These are phyloP conservation scores for Trichosporon ovoides DNA, from an alignment of 1,284 basidiomycete genomes.

Conservation along the genomic window DNA sequence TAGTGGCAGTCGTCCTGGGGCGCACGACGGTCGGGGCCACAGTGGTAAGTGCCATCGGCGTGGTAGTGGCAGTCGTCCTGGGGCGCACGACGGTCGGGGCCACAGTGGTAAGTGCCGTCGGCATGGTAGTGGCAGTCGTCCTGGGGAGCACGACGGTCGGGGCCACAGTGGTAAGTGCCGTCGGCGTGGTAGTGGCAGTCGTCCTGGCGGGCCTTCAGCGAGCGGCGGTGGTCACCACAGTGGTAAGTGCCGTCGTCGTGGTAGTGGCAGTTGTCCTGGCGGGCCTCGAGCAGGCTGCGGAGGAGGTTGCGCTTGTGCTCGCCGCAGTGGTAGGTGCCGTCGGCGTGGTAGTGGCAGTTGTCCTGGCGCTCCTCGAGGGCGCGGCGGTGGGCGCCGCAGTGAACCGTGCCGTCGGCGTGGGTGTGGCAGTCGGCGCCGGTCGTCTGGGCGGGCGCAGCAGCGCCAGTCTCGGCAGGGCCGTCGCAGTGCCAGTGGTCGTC, in stretches of 20 bases:
- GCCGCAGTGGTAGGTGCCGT: constrained; percentile 25
- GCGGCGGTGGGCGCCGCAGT: background rate
- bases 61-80: too few species aligned
- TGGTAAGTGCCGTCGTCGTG: constrained; percentile 33
- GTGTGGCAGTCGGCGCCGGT: constrained; percentile 34
- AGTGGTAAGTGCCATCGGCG: too few species aligned
- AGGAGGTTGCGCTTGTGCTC: constrained; percentile 4
- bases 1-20: constrained; percentile 33
- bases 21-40: background rate
- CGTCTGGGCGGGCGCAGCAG: background rate
- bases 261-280: constrained; percentile 33
- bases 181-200: too few species aligned
- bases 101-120: constrained; percentile 27
- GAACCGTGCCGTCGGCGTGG: constrained; percentile 34
- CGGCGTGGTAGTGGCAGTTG: constrained; percentile 42
- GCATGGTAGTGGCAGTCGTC: constrained; percentile 41
- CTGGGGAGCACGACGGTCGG: background rate
- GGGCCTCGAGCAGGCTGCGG: background rate
- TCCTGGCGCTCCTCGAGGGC: background rate
- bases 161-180: too few species aligned
- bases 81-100: background rate
- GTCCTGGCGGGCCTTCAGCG: too few species aligned
- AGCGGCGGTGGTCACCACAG: constrained; percentile 18
- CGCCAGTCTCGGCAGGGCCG: background rate
- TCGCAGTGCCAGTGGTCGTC: constrained; percentile 26